These are phyloP conservation scores for Cordia subcordata DNA, from an alignment of 257 asterid genomes.

Conservation along the genomic window DNA sequence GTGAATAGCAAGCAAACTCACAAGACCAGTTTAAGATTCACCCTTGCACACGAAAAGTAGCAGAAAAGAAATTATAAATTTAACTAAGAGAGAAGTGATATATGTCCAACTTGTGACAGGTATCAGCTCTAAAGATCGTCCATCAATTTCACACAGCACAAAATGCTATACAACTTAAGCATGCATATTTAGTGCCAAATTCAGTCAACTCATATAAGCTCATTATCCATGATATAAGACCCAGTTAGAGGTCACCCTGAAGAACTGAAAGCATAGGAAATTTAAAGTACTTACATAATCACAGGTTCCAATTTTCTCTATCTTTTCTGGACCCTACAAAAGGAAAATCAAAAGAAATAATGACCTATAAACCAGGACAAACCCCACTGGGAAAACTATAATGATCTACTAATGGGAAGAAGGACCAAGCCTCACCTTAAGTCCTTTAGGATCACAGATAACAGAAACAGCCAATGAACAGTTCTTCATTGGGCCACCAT, in stretches of 20 bases:
- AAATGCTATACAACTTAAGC: too few species aligned
- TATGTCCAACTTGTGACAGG: too few species aligned
- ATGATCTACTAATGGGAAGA: constrained; percentile 5
- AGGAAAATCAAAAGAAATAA: constrained; percentile 3
- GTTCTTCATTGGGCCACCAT: constrained; percentile 40
- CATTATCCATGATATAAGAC: too few species aligned
- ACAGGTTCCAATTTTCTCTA: constrained; percentile 62
- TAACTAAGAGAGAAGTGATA: too few species aligned
- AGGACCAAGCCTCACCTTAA: constrained; percentile 47
- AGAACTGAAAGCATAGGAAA: not conserved
- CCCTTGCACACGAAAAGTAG: too few species aligned
- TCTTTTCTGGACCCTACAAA: constrained; percentile 28
- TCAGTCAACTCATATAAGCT: too few species aligned
- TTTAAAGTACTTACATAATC: constrained; percentile 60
- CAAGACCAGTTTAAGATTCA: too few species aligned
- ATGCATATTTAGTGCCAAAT: too few species aligned
- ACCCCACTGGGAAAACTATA: constrained; percentile 8
- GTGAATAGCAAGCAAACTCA: too few species aligned
- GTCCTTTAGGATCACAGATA: constrained; percentile 58
- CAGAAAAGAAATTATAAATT: too few species aligned
- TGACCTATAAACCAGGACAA: constrained; percentile 7
- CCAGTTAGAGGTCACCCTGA: not conserved
- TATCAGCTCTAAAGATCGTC: too few species aligned
- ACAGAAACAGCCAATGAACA: constrained; percentile 88
- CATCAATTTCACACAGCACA: too few species aligned